Conservation (phyloP, 2,329 filamentous ascomycete species). For the Paecilomyces sp. region DNA sequence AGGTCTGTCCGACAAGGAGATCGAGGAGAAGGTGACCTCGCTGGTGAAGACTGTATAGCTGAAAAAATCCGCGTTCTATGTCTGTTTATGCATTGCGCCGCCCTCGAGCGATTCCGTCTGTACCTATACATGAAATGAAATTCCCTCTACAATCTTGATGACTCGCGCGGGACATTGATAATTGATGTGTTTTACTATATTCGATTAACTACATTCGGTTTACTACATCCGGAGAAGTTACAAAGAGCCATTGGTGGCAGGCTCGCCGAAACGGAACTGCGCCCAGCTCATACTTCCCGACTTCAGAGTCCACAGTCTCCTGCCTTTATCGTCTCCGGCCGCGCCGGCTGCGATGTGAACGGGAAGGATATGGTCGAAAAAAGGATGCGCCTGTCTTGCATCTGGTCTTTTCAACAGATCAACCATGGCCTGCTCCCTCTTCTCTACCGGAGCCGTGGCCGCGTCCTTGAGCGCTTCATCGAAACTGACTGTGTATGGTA, state of each 20-base stretch:
- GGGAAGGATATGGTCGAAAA: conserved; percentile 56
- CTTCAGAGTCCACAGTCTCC: conserved; percentile 41
- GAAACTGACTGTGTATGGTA: conserved; percentile 57
- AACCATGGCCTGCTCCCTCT: conserved; percentile 38
- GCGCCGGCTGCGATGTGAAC: conserved; percentile 53
- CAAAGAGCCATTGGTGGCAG: conserved; percentile 18
- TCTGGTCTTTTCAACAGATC: conserved; percentile 44
- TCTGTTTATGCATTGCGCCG: neutral
- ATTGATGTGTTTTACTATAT: neutral
- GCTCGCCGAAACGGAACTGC: conserved; percentile 45
- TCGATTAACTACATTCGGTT: neutral
- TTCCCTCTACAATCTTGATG: neutral
- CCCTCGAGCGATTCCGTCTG: neutral
- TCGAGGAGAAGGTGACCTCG: conserved; percentile 59
- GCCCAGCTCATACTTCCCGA: conserved; percentile 51
- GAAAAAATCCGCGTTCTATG: neutral
- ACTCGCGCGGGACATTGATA: neutral
- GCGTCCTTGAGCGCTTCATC: conserved; percentile 62
- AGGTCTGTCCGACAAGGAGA: conserved; percentile 64
- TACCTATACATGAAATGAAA: neutral
- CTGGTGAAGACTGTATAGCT: conserved; percentile 47
- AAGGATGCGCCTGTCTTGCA: conserved; percentile 57
- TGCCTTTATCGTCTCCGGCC: conserved; percentile 42
- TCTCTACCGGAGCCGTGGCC: conserved; percentile 41
- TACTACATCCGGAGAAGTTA: conserved; percentile 6